A percentile compares a stretch with the other conserved stretches of the same genome.
Evolutionary conservation across 2,329 filamentous ascomycete species (phyloP).

Genomic region (Ophiostoma angusticollis): DNA sequence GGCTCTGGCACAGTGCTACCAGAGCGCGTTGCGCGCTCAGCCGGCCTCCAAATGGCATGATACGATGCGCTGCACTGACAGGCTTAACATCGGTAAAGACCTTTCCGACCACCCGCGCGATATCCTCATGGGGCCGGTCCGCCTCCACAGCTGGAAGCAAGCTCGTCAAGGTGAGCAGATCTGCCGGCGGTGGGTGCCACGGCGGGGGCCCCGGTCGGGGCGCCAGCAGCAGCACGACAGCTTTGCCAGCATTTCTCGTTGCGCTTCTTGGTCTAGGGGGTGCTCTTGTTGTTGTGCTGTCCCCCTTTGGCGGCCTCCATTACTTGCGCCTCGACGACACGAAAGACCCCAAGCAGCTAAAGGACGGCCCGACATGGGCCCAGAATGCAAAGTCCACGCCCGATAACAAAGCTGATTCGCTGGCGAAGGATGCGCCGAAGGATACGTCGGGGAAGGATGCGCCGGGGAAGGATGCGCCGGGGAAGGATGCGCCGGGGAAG

Average conservation of each 20-base stretch:
- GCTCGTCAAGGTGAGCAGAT: neutral
- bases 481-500: slow-evolving; percentile 35
- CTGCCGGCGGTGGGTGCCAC: no score
- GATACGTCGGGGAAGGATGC: neutral
- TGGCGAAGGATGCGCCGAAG: neutral
- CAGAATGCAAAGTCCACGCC: slow-evolving; percentile 1
- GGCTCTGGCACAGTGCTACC: neutral
- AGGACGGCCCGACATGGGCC: slow-evolving; percentile 1
- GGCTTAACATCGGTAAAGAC: no score
- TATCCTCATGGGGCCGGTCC: no score
- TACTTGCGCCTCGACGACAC: slow-evolving; percentile 5
- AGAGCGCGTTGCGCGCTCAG: neutral
- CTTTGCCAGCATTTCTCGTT: neutral
- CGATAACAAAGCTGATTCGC: no score
- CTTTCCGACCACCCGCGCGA: no score
- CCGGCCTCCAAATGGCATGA: no score
- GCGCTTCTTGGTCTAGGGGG: slow-evolving; percentile 4
- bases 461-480: neutral
- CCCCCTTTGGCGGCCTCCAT: neutral
- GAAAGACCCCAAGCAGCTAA: neutral
- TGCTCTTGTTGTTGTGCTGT: slow-evolving; percentile 2
- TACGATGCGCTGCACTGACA: no score
- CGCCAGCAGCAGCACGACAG: neutral
- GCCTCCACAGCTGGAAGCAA: no score
- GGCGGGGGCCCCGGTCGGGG: no score